Percentiles rank a stretch among this genome's conserved stretches.
Evolutionary conservation across 108 stramenopile species (phyloP).

Genomic region (Nitzschia sp.): DNA sequence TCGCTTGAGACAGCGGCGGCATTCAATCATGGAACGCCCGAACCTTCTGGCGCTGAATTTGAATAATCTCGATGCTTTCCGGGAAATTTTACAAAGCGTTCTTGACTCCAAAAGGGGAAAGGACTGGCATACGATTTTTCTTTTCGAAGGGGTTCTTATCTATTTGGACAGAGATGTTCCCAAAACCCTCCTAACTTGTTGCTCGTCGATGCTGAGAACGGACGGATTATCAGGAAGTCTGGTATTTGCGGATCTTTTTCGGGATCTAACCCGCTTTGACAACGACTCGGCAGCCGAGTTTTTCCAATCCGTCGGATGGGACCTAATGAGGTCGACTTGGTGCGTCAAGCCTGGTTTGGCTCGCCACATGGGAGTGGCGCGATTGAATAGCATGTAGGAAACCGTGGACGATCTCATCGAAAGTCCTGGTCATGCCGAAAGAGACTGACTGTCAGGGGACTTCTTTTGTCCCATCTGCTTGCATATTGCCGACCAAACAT

Average conservation of each 20-base stretch:
- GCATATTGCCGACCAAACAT: no score
- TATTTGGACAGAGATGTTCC: constrained; percentile 72
- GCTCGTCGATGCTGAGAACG: constrained; percentile 39
- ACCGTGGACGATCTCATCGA: no score
- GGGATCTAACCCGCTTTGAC: constrained; percentile 61
- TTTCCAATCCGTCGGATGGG: constrained; percentile 60
- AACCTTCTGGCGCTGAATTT: constrained; percentile 51
- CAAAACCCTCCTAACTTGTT: constrained; percentile 41
- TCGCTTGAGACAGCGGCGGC: constrained; percentile 52
- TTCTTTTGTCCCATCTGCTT: no score
- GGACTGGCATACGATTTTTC: constrained; percentile 53
- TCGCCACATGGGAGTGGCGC: constrained; percentile 69
- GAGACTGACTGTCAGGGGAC: no score
- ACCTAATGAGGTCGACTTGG: constrained; percentile 48
- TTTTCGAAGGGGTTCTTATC: constrained; percentile 83
- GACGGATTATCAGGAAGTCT: constrained; percentile 23
- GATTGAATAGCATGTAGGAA: constrained; percentile 7
- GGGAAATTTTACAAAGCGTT: constrained; percentile 35
- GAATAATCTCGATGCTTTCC: constrained; percentile 56
- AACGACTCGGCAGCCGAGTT: constrained; percentile 39
- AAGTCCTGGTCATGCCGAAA: no score
- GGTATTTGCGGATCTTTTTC: constrained; percentile 73
- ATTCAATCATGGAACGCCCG: constrained; percentile 24
- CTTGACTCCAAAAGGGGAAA: constrained; percentile 17
- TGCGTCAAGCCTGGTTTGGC: constrained; percentile 71